Base-by-base conservation (phyloP, 345 rosid genomes). In the Eucalyptus decipiens region DNA sequence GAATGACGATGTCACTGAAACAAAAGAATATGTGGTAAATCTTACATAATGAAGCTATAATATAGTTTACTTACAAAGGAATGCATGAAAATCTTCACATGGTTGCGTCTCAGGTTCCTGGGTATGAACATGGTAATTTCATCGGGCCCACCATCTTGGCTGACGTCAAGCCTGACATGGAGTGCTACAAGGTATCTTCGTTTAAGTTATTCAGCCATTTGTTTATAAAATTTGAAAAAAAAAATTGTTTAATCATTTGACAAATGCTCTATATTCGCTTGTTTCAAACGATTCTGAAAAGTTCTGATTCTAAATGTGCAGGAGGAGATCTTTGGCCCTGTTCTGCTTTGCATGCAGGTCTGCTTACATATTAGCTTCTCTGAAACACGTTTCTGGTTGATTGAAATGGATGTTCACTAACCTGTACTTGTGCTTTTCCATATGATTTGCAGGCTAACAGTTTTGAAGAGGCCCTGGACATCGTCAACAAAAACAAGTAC, bases 311-410 rank as follows among this genome's bases (percentile, higher is more conserved):
- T 88, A 86, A 80, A 76, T 90, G 72, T 92, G 92, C 94, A 97
- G 99, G 99, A 97, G 93, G 99, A 97, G 93, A 97, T 97, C 89
- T 97, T 97, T 91, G 99, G 99, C 87, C 99, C 99, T 3, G 99
- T 97, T 93, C 98, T 97, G 81, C 92, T 97, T 89, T 97, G 98
- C 94, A 94, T 97, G 98, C 92, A 94, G 96, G 99, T 97, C 48
- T 87, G 90, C 91, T 91, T 87, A 83, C 90, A 40, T 87, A 13
- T 65, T 49, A 48, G 49, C 37, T 28, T 72, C 91, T 92, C 86
- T 86, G 86, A 3, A 88, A 51, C 52, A 90, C 34, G 50, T 90
- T 32, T 86, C 54, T 52, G 43, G 26, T 65, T 52, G 80, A n/a
- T 42, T 52, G 24, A 4, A 40, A 34, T n/a, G 87, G 86, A 69